Evolutionary conservation across 2,329 filamentous ascomycete species (phyloP), one percentile per base, ranked within the genome.

Genomic region (Penicillium occitanis): DNA sequence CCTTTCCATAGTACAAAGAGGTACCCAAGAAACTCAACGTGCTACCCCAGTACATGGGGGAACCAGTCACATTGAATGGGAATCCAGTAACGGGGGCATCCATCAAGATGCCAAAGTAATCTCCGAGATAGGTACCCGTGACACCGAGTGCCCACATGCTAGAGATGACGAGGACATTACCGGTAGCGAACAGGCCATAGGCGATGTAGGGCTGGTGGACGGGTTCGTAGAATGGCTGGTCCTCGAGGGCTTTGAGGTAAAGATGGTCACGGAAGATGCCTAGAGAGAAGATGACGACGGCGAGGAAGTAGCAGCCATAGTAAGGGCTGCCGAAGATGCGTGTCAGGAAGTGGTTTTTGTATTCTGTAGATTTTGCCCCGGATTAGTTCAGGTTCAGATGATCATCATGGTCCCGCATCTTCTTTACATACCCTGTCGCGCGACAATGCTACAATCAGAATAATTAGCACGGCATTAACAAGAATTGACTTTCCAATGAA

Each of bases 71-170:
- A 79, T 91, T 98, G 85, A 99, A 99, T 2, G 95, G 95, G 77
- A 99, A 99, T 14, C 91, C 90, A 13, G 93, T 96, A 62, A 99
- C 93, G 73, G 94, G 94, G 71, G 90, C 83, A 76, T 98, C 94
- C 93, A 97, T 96, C 70, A 99, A 85, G 77, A 98, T 97, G 72
- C 95, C 95, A 77, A 98, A 99, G 84, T 99, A 99, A 83, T 99
- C 95, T 72, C 95, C 95, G 42, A 99, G 84, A 77, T 97, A 99
- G 44, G 95, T 99, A 69, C 95, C 95, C 0, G 93, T 97, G 74
- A 99, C 88, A 66, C 95, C 95, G 48, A 99, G 88, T 40, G 89
- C 91, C 88, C 89, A 97, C 81, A 96, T 98, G 68, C 91, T 95
- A 40, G 90, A 90, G 61, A 98, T 73, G 60, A 99, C 95, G 42